Percentiles rank a stretch among this genome's conserved stretches.
These are phyloP conservation scores for Cyclocybe aegerita DNA, from an alignment of 768 basidiomycete species.

Conservation along the genomic window DNA sequence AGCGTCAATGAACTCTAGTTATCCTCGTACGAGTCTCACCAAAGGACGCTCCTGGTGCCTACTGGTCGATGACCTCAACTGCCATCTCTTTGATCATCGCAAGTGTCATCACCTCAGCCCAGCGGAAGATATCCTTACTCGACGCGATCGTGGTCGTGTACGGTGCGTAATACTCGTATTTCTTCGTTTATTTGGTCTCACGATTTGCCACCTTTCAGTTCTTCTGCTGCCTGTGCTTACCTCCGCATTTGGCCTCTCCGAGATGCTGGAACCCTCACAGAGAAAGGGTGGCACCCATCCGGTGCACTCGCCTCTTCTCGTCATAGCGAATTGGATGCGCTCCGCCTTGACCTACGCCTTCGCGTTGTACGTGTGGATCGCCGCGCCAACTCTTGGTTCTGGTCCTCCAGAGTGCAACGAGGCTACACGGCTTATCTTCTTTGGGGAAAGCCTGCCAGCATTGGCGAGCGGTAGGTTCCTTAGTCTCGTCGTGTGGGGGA, in stretches of 20 bases:
- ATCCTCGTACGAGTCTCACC: slow-evolving; percentile 24
- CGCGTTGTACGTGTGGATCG: slow-evolving; percentile 25
- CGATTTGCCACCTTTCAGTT: slow-evolving; percentile 8
- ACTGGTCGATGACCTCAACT: slow-evolving; percentile 28
- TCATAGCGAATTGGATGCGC: slow-evolving; percentile 25
- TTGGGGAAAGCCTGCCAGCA: slow-evolving; percentile 23
- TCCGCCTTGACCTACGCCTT: slow-evolving; percentile 25
- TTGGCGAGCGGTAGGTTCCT: slow-evolving; percentile 19
- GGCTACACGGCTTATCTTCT: slow-evolving; percentile 22
- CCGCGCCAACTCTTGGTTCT: slow-evolving; percentile 21
- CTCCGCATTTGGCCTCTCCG: slow-evolving; percentile 24
- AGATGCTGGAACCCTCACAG: slow-evolving; percentile 13
- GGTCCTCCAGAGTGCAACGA: slow-evolving; percentile 19
- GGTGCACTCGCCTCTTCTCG: slow-evolving; percentile 23
- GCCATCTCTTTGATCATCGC: slow-evolving; percentile 25
- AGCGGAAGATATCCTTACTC: slow-evolving; percentile 17
- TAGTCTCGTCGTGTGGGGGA: slow-evolving; percentile 19
- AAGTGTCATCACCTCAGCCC: slow-evolving; percentile 19
- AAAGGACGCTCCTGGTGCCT: slow-evolving; percentile 24
- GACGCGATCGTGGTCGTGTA: slow-evolving; percentile 27
- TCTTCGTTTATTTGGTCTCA: neutral
- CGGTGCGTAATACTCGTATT: slow-evolving; percentile 5
- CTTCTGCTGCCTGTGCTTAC: slow-evolving; percentile 22
- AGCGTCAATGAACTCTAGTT: slow-evolving; percentile 7
- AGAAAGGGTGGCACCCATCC: slow-evolving; percentile 15